Evolutionary conservation across 192 early-diverging fungal species (phyloP).

Genomic region (Podila minutissima): DNA sequence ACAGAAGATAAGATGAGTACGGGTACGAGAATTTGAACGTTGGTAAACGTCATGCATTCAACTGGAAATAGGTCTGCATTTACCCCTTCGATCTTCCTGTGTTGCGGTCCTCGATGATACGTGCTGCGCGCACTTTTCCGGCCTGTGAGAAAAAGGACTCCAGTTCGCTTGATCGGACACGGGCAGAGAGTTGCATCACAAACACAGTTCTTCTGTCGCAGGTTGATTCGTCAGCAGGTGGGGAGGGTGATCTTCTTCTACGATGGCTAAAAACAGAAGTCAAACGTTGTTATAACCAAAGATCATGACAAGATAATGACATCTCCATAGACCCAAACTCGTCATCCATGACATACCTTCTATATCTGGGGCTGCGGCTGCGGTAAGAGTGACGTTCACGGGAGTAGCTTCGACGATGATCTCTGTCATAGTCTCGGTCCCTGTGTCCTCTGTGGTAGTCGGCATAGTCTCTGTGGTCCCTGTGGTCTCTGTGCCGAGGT

Average conservation of each 20-base stretch:
- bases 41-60: background rate
- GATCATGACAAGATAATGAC: too few species aligned
- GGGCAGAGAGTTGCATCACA: conserved; percentile 91
- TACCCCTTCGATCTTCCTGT: conserved; percentile 90
- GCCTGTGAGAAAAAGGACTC: conserved; percentile 85
- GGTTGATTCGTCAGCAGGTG: conserved; percentile 76
- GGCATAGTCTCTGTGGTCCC: conserved; percentile 34
- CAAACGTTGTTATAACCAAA: background rate
- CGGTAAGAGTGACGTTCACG: conserved; percentile 33
- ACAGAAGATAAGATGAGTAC: background rate
- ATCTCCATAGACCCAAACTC: background rate
- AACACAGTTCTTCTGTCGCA: conserved; percentile 95
- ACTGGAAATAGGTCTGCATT: background rate
- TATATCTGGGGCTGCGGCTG: conserved; percentile 30
- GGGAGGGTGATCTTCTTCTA: conserved; percentile 69
- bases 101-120: conserved; percentile 86
- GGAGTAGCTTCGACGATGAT: conserved; percentile 29
- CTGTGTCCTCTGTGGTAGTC: conserved; percentile 25
- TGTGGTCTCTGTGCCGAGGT: conserved; percentile 26
- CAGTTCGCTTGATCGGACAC: conserved; percentile 81
- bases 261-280: conserved; percentile 17
- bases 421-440: conserved; percentile 54
- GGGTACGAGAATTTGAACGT: background rate
- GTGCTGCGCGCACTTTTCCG: conserved; percentile 89
- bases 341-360: conserved; percentile 17